A percentile compares a stretch with the other conserved stretches of the same genome.
These are phyloP conservation scores for Purpureocillium takamizusanense DNA, from an alignment of 2,329 filamentous ascomycete genomes.

Conservation along the genomic window DNA sequence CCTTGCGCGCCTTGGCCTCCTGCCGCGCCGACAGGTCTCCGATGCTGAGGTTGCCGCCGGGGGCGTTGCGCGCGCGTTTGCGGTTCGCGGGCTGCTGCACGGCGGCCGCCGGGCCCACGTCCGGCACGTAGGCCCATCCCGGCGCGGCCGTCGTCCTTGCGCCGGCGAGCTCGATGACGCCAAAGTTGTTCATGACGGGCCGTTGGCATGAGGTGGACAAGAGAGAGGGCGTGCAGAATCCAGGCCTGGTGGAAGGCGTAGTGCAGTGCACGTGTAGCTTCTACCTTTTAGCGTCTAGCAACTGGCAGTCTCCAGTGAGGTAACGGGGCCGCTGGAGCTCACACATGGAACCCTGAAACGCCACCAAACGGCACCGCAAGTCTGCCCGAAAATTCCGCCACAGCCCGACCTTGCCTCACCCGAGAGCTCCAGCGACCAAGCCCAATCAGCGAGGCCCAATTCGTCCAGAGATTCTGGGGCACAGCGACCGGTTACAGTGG, in stretches of 20 bases:
- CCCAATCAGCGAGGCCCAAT: constrained; percentile 10
- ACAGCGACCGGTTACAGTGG: neutral
- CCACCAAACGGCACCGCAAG: no score
- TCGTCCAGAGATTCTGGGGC: neutral
- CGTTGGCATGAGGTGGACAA: neutral
- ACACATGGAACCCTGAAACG: no score
- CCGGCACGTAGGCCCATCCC: constrained; percentile 88
- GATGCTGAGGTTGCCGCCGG: constrained; percentile 34
- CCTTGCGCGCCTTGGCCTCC: constrained; percentile 70
- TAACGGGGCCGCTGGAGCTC: no score
- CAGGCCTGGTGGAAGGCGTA: neutral
- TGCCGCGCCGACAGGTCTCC: constrained; percentile 72
- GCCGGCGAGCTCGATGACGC: constrained; percentile 75
- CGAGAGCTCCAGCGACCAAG: constrained; percentile 1
- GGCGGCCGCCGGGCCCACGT: constrained; percentile 50
- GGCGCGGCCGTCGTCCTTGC: constrained; percentile 62
- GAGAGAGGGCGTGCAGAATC: neutral
- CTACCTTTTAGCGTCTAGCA: no score
- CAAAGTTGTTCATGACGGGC: constrained; percentile 52
- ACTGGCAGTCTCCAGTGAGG: no score
- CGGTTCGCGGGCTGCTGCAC: constrained; percentile 46
- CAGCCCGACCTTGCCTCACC: neutral
- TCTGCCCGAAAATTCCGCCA: constrained; percentile 10
- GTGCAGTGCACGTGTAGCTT: no score
- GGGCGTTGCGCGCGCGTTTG: constrained; percentile 61